Base-by-base conservation (phyloP, 768 basidiomycete species). In the Cystobasidium onofrii region DNA sequence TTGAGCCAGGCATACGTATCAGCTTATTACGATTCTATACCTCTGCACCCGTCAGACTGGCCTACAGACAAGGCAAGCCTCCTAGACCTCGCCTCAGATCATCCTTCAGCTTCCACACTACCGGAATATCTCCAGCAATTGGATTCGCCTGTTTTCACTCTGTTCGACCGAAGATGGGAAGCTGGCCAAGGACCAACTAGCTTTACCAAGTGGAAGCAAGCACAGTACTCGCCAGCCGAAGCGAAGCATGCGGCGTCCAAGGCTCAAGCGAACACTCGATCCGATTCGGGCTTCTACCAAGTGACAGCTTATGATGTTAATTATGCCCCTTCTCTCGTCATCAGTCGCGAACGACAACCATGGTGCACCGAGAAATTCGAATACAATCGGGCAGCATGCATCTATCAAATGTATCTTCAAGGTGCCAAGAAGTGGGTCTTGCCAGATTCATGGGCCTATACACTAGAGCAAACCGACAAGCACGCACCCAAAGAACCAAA, bases 331-430 rank as follows among this genome's bases (percentile, higher is more conserved):
- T 71, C 76, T 60, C 76, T 79, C 62, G 76, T 77, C 69, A 70
- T 77, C 18, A 66, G 72, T 34, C 67, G 62, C 33, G 75, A 76
- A 57, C 75, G 78, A 7, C 79, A 79, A 50, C 79, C 79, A 18
- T 79, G 79, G 79, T 79, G 79, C 73, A 77, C 77, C 4, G 79
- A 79, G 65, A 73, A 78, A 36, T 79, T 79, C 29, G 78, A 79
- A 62, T 67, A 76, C 36, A 70, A 77, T n/a, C 66, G 71, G 15
- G 78, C 76, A 9, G 76, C 76, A n/a, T 79, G 79, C 77, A 63
- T 75, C 2, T 79, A 78, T 67, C 78, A 79, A 73, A 79, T 78
- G 77, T 79, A 77, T 64, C 75, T 79, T 18, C 46, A 66, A 0
- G 79, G 79, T 13, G 77, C 79, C 13, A 77, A 77, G 65, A 62